Percentiles rank a stretch among this genome's conserved stretches.
These are phyloP conservation scores for Melaleuca quinquenervia DNA, from an alignment of 345 rosid genomes.

Conservation along the genomic window DNA sequence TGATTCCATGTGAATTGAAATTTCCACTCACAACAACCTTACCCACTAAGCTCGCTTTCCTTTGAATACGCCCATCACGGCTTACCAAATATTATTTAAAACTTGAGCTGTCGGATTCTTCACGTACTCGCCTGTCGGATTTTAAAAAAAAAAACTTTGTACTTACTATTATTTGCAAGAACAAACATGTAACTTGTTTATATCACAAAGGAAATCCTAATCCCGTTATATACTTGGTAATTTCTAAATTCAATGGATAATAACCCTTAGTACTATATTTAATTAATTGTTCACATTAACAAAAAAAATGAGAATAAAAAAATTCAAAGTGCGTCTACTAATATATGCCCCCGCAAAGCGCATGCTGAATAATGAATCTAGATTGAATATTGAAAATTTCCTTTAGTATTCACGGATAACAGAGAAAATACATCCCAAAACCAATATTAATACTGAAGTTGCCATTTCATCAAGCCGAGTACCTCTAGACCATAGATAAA, in stretches of 20 bases:
- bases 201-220: background rate
- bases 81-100: background rate
- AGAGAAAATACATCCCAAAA: background rate
- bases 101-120: background rate
- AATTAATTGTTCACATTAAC: background rate
- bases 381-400: background rate
- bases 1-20: background rate
- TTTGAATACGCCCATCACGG: background rate
- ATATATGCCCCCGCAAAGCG: background rate
- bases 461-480: background rate
- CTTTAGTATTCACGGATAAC: background rate
- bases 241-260: background rate
- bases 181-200: background rate
- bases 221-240: no score
- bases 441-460: background rate
- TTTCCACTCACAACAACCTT: background rate
- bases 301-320: background rate
- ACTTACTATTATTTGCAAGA: background rate
- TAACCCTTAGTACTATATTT: background rate
- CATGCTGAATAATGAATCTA: background rate
- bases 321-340: background rate
- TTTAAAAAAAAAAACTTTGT: no score
- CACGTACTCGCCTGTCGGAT: background rate
- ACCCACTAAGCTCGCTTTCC: background rate
- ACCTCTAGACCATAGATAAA: background rate